These are phyloP conservation scores for Mrakia frigida DNA, from an alignment of 768 basidiomycete species.

Conservation along the genomic window DNA sequence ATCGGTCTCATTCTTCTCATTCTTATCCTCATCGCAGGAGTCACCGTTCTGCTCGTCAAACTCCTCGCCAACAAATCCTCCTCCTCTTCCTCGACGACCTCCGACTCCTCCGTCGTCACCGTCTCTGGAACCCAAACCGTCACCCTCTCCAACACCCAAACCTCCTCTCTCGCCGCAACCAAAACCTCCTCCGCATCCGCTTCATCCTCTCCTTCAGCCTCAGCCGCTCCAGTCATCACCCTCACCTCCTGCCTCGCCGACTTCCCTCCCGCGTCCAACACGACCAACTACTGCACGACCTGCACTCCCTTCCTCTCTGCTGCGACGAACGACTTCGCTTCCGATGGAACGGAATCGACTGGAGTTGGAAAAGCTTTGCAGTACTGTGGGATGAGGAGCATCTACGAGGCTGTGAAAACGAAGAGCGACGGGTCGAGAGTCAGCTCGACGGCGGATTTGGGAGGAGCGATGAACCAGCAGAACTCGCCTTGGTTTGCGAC, in stretches of 20 bases:
- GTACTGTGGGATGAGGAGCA: slow-evolving; percentile 43
- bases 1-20: slow-evolving; percentile 11
- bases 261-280: slow-evolving; percentile 35
- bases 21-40: slow-evolving; percentile 10
- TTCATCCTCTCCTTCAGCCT: slow-evolving; percentile 13
- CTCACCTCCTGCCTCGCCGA: slow-evolving; percentile 39
- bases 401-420: slow-evolving; percentile 34
- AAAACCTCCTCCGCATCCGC: not conserved
- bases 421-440: slow-evolving; percentile 9
- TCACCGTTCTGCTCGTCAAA: slow-evolving; percentile 15
- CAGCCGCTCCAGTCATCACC: slow-evolving; percentile 28
- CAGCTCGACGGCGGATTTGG: not conserved
- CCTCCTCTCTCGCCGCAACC: not conserved
- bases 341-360: slow-evolving; percentile 37
- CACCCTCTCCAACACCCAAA: not conserved
- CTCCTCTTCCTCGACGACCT: not conserved
- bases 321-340: slow-evolving; percentile 40
- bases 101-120: slow-evolving; percentile 9
- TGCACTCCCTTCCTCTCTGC: slow-evolving; percentile 41
- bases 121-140: slow-evolving; percentile 5
- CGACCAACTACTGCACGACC: slow-evolving; percentile 38
- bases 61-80: slow-evolving; percentile 1
- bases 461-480: slow-evolving; percentile 1
- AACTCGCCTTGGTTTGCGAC: slow-evolving; percentile 34
- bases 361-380: slow-evolving; percentile 44